Conservation (phyloP, 805 yeast species). For the Aciculoconidium aculeatum region DNA sequence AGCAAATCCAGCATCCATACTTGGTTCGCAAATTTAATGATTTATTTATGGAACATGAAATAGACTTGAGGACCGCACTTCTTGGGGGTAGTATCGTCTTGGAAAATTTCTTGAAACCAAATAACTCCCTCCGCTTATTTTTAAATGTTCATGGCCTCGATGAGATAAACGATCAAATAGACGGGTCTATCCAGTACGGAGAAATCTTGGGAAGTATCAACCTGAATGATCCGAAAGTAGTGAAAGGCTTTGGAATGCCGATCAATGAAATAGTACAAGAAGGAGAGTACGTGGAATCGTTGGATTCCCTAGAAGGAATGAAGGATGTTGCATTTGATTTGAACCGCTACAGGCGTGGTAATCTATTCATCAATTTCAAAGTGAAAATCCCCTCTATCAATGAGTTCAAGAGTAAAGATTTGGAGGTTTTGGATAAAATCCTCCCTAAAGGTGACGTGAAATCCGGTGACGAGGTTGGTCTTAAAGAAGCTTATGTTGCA, state of each 20-base stretch:
- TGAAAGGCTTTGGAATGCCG: slow-evolving; percentile 62
- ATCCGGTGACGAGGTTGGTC: neutral
- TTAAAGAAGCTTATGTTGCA: slow-evolving; percentile 7
- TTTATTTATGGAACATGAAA: slow-evolving; percentile 37
- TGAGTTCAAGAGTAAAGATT: slow-evolving; percentile 20
- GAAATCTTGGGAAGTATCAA: slow-evolving; percentile 49
- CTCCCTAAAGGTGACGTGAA: slow-evolving; percentile 17
- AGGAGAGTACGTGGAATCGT: slow-evolving; percentile 22
- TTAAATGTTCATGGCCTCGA: slow-evolving; percentile 32
- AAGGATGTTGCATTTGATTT: slow-evolving; percentile 16
- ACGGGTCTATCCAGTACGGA: slow-evolving; percentile 25
- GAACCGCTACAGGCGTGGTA: slow-evolving; percentile 23
- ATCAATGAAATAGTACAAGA: slow-evolving; percentile 19
- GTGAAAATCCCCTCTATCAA: slow-evolving; percentile 27
- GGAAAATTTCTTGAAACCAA: slow-evolving; percentile 26
- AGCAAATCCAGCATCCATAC: slow-evolving; percentile 31
- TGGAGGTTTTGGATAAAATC: slow-evolving; percentile 14
- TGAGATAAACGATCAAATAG: slow-evolving; percentile 8
- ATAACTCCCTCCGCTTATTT: slow-evolving; percentile 22
- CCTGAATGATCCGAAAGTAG: slow-evolving; percentile 43
- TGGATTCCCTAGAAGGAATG: slow-evolving; percentile 10
- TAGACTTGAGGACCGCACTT: slow-evolving; percentile 50
- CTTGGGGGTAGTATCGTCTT: slow-evolving; percentile 48
- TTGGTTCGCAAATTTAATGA: slow-evolving; percentile 42
- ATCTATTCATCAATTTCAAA: slow-evolving; percentile 35